Conservation (phyloP, 2,329 filamentous ascomycete species). For the Cladophialophora exuberans region DNA sequence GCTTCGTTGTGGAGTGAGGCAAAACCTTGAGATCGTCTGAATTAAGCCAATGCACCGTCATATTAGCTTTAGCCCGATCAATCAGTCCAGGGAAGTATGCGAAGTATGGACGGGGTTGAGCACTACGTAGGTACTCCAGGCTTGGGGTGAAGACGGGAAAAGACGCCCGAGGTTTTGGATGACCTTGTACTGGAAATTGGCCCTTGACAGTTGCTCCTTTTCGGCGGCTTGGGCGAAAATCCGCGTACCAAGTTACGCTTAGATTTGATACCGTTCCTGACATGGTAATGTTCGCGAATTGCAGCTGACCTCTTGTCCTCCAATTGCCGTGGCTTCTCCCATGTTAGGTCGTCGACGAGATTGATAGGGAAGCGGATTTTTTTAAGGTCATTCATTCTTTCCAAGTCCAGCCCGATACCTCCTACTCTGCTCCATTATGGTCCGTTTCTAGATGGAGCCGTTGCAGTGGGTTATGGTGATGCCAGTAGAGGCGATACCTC, state of each 20-base stretch:
- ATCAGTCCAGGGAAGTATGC: constrained; percentile 46
- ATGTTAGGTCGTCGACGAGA: neutral
- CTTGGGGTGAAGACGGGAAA: too few species aligned
- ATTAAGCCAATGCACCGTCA: constrained; percentile 34
- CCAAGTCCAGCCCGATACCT: constrained; percentile 51
- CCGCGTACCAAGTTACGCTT: neutral
- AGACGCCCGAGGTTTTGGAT: too few species aligned
- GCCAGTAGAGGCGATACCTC: constrained; percentile 37
- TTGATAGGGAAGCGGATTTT: constrained; percentile 15
- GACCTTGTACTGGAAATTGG: too few species aligned
- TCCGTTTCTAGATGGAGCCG: constrained; percentile 21
- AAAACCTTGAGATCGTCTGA: too few species aligned
- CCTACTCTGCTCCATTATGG: constrained; percentile 33
- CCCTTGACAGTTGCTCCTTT: neutral
- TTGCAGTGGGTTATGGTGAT: constrained; percentile 20
- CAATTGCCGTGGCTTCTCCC: neutral
- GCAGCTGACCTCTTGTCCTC: neutral
- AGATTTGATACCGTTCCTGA: neutral
- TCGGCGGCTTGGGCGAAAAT: neutral
- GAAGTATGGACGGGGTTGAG: constrained; percentile 44
- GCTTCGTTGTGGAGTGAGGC: too few species aligned
- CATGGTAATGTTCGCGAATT: neutral
- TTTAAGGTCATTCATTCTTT: constrained; percentile 42
- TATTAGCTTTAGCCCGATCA: constrained; percentile 34
- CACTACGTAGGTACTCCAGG: constrained; percentile 43